Evolutionary conservation across 768 basidiomycete genomes (phyloP).

Genomic region (Melanogaster broomeanus): DNA sequence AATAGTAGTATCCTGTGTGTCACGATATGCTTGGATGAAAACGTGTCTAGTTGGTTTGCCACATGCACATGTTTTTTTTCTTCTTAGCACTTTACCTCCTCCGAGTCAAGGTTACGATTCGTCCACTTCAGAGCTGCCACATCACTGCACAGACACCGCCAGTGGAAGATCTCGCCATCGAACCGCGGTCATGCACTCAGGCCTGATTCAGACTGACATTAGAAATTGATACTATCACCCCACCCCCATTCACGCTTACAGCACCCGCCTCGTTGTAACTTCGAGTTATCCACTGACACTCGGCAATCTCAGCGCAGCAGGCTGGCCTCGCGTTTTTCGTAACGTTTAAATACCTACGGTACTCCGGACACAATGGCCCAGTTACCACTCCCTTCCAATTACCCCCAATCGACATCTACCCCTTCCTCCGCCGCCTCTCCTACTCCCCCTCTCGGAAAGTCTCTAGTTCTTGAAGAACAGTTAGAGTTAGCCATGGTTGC

Average conservation of each 20-base stretch:
- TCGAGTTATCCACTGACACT: slow-evolving; percentile 10
- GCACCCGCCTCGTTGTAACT: slow-evolving; percentile 24
- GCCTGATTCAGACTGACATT: too few species aligned
- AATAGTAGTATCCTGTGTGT: not conserved
- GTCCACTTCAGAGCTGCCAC: not conserved
- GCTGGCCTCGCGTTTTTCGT: slow-evolving; percentile 10
- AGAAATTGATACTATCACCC: not conserved
- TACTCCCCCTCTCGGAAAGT: not conserved
- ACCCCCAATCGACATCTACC: slow-evolving; percentile 1
- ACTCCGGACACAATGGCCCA: slow-evolving; percentile 9
- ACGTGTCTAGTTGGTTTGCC: not conserved
- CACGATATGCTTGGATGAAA: not conserved
- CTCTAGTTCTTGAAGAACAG: slow-evolving; percentile 7
- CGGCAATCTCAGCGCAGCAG: slow-evolving; percentile 6
- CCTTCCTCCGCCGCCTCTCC: not conserved
- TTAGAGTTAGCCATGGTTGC: slow-evolving; percentile 28
- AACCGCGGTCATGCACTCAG: not conserved
- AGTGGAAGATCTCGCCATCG: not conserved
- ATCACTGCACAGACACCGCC: not conserved
- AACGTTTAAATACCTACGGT: slow-evolving; percentile 28
- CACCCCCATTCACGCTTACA: not conserved
- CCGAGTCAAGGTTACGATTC: not conserved
- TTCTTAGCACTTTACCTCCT: not conserved
- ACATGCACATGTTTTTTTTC: not conserved
- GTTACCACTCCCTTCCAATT: slow-evolving; percentile 5